A percentile compares a stretch with the other conserved stretches of the same genome.
Conservation (phyloP, 495 filamentous ascomycete species). For the Lindgomyces ingoldianus region DNA sequence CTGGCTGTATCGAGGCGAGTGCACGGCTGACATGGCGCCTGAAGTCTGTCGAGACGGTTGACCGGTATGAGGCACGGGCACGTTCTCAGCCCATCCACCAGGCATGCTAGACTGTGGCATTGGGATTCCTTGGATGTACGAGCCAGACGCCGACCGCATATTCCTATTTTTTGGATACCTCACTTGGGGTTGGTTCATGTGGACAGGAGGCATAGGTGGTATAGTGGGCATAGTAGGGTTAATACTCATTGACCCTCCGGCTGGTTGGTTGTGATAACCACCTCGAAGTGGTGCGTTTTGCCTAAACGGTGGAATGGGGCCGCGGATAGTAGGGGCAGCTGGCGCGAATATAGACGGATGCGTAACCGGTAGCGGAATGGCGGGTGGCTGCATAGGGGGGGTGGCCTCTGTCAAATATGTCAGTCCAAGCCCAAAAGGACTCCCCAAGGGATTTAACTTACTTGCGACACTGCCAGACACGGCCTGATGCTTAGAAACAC, state of each 20-base stretch:
- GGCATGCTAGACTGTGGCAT: neutral
- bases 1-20: slow-evolving; percentile 1
- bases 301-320: neutral
- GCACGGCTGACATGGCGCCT: neutral
- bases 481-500: neutral
- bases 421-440: neutral
- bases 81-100: slow-evolving; percentile 13
- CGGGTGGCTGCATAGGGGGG: neutral
- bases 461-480: neutral
- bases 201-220: neutral
- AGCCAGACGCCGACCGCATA: neutral
- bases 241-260: neutral
- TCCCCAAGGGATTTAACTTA: neutral
- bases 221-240: neutral
- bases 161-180: neutral
- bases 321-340: too few species aligned
- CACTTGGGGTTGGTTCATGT: neutral
- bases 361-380: neutral
- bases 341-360: neutral
- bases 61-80: neutral
- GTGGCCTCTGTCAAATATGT: neutral
- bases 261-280: neutral
- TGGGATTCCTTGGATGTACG: slow-evolving; percentile 11
- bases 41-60: slow-evolving; percentile 9
- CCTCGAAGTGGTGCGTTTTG: neutral